Base-by-base conservation (phyloP, 768 basidiomycete species). In the Russula dissimulans region DNA sequence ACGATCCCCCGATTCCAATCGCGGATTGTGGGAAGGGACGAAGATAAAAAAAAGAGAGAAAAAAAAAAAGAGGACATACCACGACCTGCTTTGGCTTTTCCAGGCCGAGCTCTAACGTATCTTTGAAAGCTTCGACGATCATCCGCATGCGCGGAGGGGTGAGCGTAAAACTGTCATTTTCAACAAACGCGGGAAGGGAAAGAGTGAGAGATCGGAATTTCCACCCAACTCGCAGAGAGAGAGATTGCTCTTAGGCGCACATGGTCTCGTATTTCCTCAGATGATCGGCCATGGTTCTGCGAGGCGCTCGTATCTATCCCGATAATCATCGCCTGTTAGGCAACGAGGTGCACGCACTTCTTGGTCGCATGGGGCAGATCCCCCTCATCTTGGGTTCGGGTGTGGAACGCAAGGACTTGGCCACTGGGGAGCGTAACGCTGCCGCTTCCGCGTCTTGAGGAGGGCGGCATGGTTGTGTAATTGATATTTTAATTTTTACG, bases 91-190 rank as follows among this genome's bases (percentile, higher is more conserved):
- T 81, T 29, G 80, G 79, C 73, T 95, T 87, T 65, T 87, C 77
- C 52, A 99, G 76, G 14, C 97, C 97, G 29, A 81, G 73, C 68
- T 97, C 94, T 31, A 99, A 80, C 1, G 89, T 84, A 49, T 97
- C 95, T 70, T 91, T 85, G 78, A 99, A 94, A 0, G 95, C 89
- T 70, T 97, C 91, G 29, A 95, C 93, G 69, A 98, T 97, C 83
- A 95, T 95, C 50, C 92, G 81, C 93, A 95, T 94, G 60, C 92
- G 75, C 71, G 92, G 91, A 15, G 91, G 89, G 8, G 90, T 93
- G 65, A 94, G 72, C 12, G 88, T 90, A 72, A 93, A 92, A 67
- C 89, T 90, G 68, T 18, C 31, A 54, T 42, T 17, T 7, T 8
- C 18, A 5, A 14, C n/a, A 7, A 8, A 6, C n/a, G 14, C 3